These are phyloP conservation scores for Theileria annulata DNA, from an alignment of 169 alveolate species.

Conservation along the genomic window DNA sequence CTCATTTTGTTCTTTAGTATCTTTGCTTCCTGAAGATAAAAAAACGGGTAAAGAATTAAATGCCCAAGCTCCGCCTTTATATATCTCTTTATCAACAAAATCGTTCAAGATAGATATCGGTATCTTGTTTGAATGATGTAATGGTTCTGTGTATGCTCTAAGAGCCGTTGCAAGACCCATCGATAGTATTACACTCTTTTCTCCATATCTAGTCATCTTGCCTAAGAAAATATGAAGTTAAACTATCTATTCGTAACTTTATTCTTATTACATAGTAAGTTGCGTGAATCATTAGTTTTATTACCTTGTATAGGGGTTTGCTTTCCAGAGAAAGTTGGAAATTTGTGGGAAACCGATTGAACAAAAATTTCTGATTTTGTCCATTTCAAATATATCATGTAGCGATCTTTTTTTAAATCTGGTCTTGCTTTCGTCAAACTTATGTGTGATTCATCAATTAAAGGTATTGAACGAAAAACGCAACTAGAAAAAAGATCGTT, in stretches of 20 bases:
- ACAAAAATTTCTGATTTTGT: slow-evolving; percentile 14
- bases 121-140: slow-evolving; percentile 6
- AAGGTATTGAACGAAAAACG: slow-evolving; percentile 30
- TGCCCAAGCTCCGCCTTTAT: slow-evolving; percentile 68
- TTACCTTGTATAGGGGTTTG: slow-evolving; percentile 3
- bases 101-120: slow-evolving; percentile 39
- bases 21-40: background rate
- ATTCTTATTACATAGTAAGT: background rate
- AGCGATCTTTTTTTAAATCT: slow-evolving; percentile 13
- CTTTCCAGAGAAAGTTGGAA: background rate
- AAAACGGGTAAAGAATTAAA: slow-evolving; percentile 48
- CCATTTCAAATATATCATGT: slow-evolving; percentile 30
- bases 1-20: background rate
- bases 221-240: background rate
- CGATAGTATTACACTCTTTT: background rate
- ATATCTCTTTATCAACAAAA: slow-evolving; percentile 22
- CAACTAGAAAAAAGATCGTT: slow-evolving; percentile 59
- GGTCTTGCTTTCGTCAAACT: slow-evolving; percentile 5
- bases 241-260: background rate
- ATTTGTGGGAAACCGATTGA: slow-evolving; percentile 24
- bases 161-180: slow-evolving; percentile 24
- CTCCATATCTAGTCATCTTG: slow-evolving; percentile 1
- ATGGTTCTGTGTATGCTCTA: background rate
- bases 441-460: background rate
- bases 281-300: background rate